A percentile compares a stretch with the other conserved stretches of the same genome.
These are phyloP conservation scores for Mucor sp. DNA, from an alignment of 371 early-diverging fungal species.

Conservation along the genomic window DNA sequence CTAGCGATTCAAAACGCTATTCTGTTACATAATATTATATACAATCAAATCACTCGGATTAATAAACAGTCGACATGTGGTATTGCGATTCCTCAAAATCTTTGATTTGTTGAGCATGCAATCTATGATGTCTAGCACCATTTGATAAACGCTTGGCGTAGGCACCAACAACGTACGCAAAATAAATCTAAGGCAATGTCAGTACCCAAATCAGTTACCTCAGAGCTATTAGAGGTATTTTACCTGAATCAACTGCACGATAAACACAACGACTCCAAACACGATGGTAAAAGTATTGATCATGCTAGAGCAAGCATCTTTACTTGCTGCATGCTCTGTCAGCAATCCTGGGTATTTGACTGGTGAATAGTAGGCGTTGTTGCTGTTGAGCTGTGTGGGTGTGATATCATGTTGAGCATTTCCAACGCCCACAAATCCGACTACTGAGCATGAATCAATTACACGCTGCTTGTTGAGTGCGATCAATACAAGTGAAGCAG, in stretches of 20 bases:
- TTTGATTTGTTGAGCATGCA: constrained; percentile 56
- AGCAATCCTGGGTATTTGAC: constrained; percentile 29
- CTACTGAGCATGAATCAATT: constrained; percentile 22
- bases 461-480: constrained; percentile 12
- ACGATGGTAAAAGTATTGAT: constrained; percentile 14
- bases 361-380: constrained; percentile 20
- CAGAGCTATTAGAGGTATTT: not conserved
- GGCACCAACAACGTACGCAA: constrained; percentile 48
- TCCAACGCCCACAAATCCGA: constrained; percentile 25
- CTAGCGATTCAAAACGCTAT: too few relatives aligned
- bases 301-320: constrained; percentile 6
- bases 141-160: constrained; percentile 49
- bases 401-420: constrained; percentile 24
- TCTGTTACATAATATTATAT: not conserved
- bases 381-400: constrained; percentile 5
- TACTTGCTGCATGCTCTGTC: constrained; percentile 22
- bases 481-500: constrained; percentile 22
- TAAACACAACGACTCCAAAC: constrained; percentile 19
- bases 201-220: not conserved
- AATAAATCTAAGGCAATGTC: constrained; percentile 36
- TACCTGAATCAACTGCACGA: constrained; percentile 29
- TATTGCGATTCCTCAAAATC: constrained; percentile 55
- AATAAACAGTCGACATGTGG: constrained; percentile 55
- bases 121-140: constrained; percentile 52
- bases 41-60: not conserved